phyloP scores from a whole-genome alignment of 225 moss, liverwort and hornwort species.

The Sphagnum contortum region DNA sequence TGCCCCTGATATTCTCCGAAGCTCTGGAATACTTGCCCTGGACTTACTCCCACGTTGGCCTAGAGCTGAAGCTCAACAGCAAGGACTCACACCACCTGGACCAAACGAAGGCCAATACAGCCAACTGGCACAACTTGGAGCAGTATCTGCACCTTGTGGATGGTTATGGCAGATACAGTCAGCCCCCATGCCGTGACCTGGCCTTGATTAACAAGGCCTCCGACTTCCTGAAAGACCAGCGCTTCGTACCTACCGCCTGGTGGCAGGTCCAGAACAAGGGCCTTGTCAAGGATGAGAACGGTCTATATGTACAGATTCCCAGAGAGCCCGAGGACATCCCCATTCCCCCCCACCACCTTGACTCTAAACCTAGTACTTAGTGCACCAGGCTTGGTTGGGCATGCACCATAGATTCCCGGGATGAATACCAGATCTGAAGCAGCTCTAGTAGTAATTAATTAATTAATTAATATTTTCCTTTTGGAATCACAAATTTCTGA shows the following conservation, averaged over 20 bases:
- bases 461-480: no score
- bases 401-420: no score
- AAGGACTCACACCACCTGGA: slow-evolving; percentile 36
- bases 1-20: slow-evolving; percentile 16
- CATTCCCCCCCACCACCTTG: no score
- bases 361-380: no score
- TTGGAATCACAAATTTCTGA: no score
- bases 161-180: slow-evolving; percentile 39
- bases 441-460: no score
- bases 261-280: slow-evolving; percentile 60
- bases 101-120: slow-evolving; percentile 5
- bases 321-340: slow-evolving; percentile 44
- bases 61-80: slow-evolving; percentile 32
- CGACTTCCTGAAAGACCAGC: slow-evolving; percentile 21
- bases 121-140: slow-evolving; percentile 50
- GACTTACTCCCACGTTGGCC: slow-evolving; percentile 58
- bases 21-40: slow-evolving; percentile 27
- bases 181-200: slow-evolving; percentile 27
- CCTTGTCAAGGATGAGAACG: slow-evolving; percentile 18
- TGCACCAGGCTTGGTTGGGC: no score
- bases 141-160: slow-evolving; percentile 63
- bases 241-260: slow-evolving; percentile 53
- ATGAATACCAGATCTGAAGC: no score
- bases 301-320: slow-evolving; percentile 20
- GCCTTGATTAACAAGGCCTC: slow-evolving; percentile 61